A percentile compares a stretch with the other conserved stretches of the same genome.
Evolutionary conservation across 768 basidiomycete species (phyloP).

Genomic region (Pisolithus tinctorius): DNA sequence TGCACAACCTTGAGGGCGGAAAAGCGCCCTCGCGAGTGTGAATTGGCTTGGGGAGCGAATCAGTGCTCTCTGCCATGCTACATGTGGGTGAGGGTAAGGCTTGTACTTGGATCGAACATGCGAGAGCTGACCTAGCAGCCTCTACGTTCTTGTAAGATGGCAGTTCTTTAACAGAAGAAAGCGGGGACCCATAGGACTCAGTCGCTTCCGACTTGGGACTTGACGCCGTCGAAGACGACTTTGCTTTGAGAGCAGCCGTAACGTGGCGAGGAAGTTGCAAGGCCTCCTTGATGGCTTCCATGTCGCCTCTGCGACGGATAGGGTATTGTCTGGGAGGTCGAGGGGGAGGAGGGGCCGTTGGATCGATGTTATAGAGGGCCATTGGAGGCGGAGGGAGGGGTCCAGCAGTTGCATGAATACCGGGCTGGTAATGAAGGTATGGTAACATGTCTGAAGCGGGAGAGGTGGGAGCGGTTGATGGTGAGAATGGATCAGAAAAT

Average conservation of each 20-base stretch:
- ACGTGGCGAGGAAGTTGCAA: slow-evolving; percentile 55
- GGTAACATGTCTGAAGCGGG: slow-evolving; percentile 26
- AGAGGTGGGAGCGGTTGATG: slow-evolving; percentile 23
- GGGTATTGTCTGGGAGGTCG: slow-evolving; percentile 61
- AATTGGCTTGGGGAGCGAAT: slow-evolving; percentile 10
- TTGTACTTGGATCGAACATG: not conserved
- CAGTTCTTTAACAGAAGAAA: not conserved
- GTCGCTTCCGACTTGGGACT: slow-evolving; percentile 18
- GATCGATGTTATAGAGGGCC: slow-evolving; percentile 43
- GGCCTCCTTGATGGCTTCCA: slow-evolving; percentile 53
- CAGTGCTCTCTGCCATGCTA: slow-evolving; percentile 21
- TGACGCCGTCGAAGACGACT: slow-evolving; percentile 14
- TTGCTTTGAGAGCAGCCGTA: slow-evolving; percentile 31
- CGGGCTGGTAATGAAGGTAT: slow-evolving; percentile 59
- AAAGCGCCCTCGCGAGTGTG: slow-evolving; percentile 63
- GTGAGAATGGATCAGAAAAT: slow-evolving; percentile 18
- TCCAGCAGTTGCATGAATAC: slow-evolving; percentile 63
- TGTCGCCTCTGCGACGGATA: slow-evolving; percentile 38
- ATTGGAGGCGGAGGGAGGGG: slow-evolving; percentile 68
- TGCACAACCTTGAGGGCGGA: slow-evolving; percentile 37
- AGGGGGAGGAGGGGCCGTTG: slow-evolving; percentile 45
- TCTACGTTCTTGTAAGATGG: slow-evolving; percentile 5
- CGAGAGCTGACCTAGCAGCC: slow-evolving; percentile 13
- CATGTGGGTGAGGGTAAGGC: not conserved
- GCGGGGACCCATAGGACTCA: slow-evolving; percentile 19